These are phyloP conservation scores for Backusella westeae DNA, from an alignment of 192 early-diverging fungal genomes.

Conservation along the genomic window DNA sequence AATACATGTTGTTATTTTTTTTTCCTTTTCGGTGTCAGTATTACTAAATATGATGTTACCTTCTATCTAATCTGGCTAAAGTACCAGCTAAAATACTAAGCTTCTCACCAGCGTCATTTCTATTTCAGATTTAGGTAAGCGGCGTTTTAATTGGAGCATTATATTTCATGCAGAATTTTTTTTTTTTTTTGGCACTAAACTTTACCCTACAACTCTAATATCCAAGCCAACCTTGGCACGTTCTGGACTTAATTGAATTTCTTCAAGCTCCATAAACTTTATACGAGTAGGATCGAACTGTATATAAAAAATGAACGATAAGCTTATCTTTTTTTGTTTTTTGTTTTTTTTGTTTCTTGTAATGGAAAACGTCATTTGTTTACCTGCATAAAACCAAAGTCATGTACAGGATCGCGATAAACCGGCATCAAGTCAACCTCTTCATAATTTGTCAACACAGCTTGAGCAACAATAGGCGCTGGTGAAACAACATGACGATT, in stretches of 20 bases:
- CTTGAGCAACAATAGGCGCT: slow-evolving; percentile 71
- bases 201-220: slow-evolving; percentile 71
- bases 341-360: background rate
- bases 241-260: slow-evolving; percentile 68
- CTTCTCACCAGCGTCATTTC: slow-evolving; percentile 79
- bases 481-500: slow-evolving; percentile 79
- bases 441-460: slow-evolving; percentile 74
- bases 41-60: slow-evolving; percentile 14
- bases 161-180: background rate
- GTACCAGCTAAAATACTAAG: slow-evolving; percentile 74
- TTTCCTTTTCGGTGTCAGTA: background rate
- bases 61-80: slow-evolving; percentile 69
- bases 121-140: slow-evolving; percentile 3
- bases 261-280: slow-evolving; percentile 65
- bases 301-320: background rate
- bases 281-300: slow-evolving; percentile 67
- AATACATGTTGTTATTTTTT: background rate
- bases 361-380: background rate
- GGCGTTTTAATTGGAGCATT: background rate
- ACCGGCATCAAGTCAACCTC: slow-evolving; percentile 69
- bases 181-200: background rate
- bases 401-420: slow-evolving; percentile 81
- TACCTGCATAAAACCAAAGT: slow-evolving; percentile 74
- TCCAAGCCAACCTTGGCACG: slow-evolving; percentile 72
- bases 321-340: background rate